Base-by-base conservation (phyloP, 2,329 filamentous ascomycete genomes). In the Gnomoniopsis sp. region DNA sequence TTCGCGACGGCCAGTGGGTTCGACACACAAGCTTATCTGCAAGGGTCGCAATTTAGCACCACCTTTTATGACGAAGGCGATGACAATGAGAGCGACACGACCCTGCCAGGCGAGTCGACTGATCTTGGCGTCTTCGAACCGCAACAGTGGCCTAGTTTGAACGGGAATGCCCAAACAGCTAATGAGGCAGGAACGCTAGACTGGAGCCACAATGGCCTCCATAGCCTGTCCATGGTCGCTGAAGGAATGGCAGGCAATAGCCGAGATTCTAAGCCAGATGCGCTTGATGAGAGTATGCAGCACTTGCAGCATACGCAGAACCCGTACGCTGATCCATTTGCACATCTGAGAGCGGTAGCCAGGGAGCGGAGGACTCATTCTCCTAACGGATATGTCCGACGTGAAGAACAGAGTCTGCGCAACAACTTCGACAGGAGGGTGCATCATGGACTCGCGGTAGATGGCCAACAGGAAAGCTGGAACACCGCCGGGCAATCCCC, bases 21-120 rank as follows among this genome's bases (percentile, higher is more conserved):
- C 48, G 51, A 62, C 17, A 53, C 65, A 3, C 68, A 67, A 23
- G 43, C 69, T 6, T 74, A 72, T 60, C 62, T 75, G 6, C 49
- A 55, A 34, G 47, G 41, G 17, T 57, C 57, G 33, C 51, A 43
- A 10, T 53, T 57, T 23, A 48, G 49, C 34, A 51, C 44, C 14
- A 59, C 59, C 19, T 62, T 57, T 19, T 62, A 62, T 22, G 57
- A 62, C 26, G 59, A 55, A 44, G 57, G 52, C 3, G 60, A 62
- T 17, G 60, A 62, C 19, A 55, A 62, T 6, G 60, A 59, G 36
- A 62, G 60, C 38, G 60, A 62, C n/a, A 59, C 60, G 7, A 62
- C 60, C 4, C 44, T 62, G 6, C 57, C 53, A n/a, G 60, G 60
- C 22, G 60, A 59, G 2, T 34, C 43, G 8, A 30, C 53, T 14